These are phyloP conservation scores for Artemisia tridentata DNA, from an alignment of 129 eudicot species.

Conservation along the genomic window DNA sequence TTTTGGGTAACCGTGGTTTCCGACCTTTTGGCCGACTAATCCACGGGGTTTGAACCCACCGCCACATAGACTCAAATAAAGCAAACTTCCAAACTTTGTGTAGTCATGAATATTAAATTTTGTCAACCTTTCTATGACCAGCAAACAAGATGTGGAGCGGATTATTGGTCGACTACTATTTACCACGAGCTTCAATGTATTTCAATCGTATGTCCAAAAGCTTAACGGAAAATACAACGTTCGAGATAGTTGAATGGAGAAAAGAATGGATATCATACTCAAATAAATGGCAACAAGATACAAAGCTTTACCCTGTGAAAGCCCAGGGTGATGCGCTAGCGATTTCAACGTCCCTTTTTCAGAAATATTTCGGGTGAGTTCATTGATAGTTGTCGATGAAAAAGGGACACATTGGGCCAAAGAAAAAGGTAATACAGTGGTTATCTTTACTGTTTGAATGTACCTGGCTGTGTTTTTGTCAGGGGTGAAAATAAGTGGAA, in stretches of 20 bases:
- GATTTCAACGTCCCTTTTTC: conserved; percentile 51
- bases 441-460: conserved; percentile 8
- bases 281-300: conserved; percentile 73
- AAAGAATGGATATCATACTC: conserved; percentile 85
- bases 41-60: too few species aligned
- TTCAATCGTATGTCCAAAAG: conserved; percentile 50
- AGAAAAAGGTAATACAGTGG: conserved; percentile 5
- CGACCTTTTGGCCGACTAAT: too few species aligned
- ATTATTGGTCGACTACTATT: conserved; percentile 62
- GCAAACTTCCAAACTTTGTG: too few species aligned
- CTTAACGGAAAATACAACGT: conserved; percentile 48
- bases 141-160: conserved; percentile 99
- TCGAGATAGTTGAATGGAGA: conserved; percentile 72
- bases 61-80: too few species aligned
- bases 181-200: conserved; percentile 83
- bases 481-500: conserved; percentile 10
- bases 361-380: conserved; percentile 49
- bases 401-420: neutral
- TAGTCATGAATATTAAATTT: neutral
- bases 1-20: too few species aligned
- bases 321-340: conserved; percentile 72
- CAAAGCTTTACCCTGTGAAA: conserved; percentile 65
- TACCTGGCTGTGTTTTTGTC: conserved; percentile 15
- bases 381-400: neutral
- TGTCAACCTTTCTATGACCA: conserved; percentile 24